Base-by-base conservation (phyloP, 1,284 basidiomycete species). In the Afroboletus lepidellus region DNA sequence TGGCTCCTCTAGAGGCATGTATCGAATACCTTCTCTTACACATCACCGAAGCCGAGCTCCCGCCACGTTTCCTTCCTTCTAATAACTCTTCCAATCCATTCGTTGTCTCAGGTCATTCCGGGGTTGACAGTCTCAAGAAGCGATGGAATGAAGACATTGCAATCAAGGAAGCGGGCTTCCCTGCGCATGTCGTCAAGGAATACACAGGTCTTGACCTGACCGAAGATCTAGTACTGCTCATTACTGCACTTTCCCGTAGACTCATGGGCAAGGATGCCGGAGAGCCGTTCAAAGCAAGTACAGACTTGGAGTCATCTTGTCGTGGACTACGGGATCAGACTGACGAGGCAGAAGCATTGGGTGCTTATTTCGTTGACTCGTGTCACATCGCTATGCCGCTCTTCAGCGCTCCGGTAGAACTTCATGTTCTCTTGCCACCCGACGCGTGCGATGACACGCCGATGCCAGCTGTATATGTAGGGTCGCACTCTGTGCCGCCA, bases 111-210 rank as follows among this genome's bases (percentile, higher is more conserved):
- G 75, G 73, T 21, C 83, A 88, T 65, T 73, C 80, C 24, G 84
- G 85, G 1, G 69, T 70, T 16, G 79, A 81, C 30, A 81, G 86
- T 53, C 69, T 97, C 18, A 87, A 85, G 56, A 78, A 74, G 50
- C 79, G 89, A 15, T 98, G 95, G 95, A 72, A 89, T 2, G 81
- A 87, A 56, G 92, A 97, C 49, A 84, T 86, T 62, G 83, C 92
- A 3, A 78, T 87, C 50, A 93, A 92, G 64, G 82, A 90, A 63
- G 90, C 87, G 38, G 94, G 94, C 3, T 94, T 87, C 74, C 94
- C 94, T 8, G 72, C 80, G 1, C 81, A 87, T 53, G 74, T 80
- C 9, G 90, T 94, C 15, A 83, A 82, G 60, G 74, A 77, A 25
- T 79, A 75, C 49, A 74, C 81, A 46, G 60, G 75, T 58, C 63